Evolutionary conservation across 1,139 yeast genomes (phyloP).

Genomic region (Suhomyces anneliseae): DNA sequence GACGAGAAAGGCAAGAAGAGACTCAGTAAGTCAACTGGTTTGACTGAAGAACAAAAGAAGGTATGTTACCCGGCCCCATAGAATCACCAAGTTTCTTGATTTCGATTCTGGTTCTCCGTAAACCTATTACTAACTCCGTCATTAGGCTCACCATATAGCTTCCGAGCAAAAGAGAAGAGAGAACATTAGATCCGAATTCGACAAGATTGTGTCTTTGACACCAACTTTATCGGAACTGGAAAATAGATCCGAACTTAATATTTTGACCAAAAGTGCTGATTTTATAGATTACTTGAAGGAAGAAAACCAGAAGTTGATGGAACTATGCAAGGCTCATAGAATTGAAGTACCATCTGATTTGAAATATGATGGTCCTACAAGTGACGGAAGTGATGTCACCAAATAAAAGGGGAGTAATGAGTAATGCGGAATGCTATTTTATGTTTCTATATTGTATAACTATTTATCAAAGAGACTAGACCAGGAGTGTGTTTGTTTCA

Average conservation of each 20-base stretch:
- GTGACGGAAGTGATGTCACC: constrained; percentile 21
- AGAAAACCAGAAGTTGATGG: constrained; percentile 39
- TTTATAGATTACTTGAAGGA: constrained; percentile 43
- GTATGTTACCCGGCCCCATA: constrained; percentile 22
- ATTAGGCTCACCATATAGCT: constrained; percentile 51
- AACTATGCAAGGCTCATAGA: constrained; percentile 36
- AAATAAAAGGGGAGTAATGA: constrained; percentile 10
- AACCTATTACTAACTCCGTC: constrained; percentile 1
- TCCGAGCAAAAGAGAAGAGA: constrained; percentile 51
- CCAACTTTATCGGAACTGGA: constrained; percentile 45
- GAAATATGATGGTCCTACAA: constrained; percentile 39
- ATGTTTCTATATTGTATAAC: constrained; percentile 3
- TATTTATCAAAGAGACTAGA: not conserved
- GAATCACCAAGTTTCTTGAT: not conserved
- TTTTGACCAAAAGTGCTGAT: constrained; percentile 48
- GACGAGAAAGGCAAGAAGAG: constrained; percentile 14
- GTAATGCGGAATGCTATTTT: constrained; percentile 1
- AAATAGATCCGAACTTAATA: constrained; percentile 46
- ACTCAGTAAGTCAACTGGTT: constrained; percentile 30
- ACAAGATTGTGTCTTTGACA: constrained; percentile 43
- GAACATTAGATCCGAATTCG: constrained; percentile 48
- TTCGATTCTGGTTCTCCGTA: too few relatives aligned
- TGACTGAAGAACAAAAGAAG: constrained; percentile 48
- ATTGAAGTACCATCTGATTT: constrained; percentile 40
- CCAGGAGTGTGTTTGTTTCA: not conserved